These are phyloP conservation scores for Fusarium secorum DNA, from an alignment of 2,329 filamentous ascomycete genomes.

Conservation along the genomic window DNA sequence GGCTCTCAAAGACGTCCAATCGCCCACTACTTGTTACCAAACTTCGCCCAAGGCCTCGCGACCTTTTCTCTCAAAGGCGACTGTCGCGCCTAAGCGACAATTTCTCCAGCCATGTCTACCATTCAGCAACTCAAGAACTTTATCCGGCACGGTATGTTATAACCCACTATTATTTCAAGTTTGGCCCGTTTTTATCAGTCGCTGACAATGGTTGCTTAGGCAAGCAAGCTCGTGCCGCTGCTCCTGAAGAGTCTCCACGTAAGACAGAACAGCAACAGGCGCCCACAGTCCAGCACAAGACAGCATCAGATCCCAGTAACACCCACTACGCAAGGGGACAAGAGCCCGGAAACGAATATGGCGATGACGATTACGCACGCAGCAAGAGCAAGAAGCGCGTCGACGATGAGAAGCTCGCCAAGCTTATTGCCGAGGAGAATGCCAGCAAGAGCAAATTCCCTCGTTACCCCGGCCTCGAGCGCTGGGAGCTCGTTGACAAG, in stretches of 20 bases:
- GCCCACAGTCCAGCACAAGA: constrained; percentile 61
- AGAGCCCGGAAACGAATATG: constrained; percentile 67
- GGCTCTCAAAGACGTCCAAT: not conserved
- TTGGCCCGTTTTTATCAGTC: not conserved
- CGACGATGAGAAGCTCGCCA: constrained; percentile 77
- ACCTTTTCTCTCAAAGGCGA: constrained; percentile 22
- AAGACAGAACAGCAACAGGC: constrained; percentile 62
- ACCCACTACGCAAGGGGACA: constrained; percentile 50
- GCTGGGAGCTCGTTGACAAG: constrained; percentile 90
- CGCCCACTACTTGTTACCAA: not conserved
- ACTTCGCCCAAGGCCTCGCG: constrained; percentile 10
- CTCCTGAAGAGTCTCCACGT: constrained; percentile 57
- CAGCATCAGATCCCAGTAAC: constrained; percentile 53
- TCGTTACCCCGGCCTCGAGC: constrained; percentile 55
- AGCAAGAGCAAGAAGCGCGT: constrained; percentile 48
- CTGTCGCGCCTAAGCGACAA: constrained; percentile 41
- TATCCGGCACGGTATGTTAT: constrained; percentile 80
- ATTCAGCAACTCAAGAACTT: constrained; percentile 99
- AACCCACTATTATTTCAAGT: not conserved
- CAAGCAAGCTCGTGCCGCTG: constrained; percentile 82
- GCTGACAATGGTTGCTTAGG: constrained; percentile 54
- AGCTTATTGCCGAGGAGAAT: constrained; percentile 90
- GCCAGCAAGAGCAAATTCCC: constrained; percentile 86
- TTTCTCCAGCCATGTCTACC: constrained; percentile 61
- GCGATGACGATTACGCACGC: constrained; percentile 64